Percentiles rank a stretch among this genome's conserved stretches.
phyloP scores from a whole-genome alignment of 495 filamentous ascomycete genomes.

The Pseudevernia furfuracea region DNA sequence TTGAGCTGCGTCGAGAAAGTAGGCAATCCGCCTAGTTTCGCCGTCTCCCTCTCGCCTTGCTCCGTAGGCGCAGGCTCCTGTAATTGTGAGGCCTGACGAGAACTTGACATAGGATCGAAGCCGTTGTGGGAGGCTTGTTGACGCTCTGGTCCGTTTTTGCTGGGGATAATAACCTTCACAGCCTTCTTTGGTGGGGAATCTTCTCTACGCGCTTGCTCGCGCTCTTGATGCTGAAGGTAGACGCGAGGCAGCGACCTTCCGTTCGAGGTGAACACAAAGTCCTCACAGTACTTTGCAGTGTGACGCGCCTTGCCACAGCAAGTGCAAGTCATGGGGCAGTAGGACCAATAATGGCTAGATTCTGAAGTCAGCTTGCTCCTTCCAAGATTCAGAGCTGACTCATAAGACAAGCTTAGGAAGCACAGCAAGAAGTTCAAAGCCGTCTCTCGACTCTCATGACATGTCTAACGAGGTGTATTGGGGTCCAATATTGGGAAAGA shows the following conservation, averaged over 20 bases:
- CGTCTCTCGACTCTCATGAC: no score
- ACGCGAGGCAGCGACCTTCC: background rate
- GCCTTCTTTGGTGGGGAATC: background rate
- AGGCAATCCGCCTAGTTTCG: no score
- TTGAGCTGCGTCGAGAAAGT: background rate
- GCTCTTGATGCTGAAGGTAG: background rate
- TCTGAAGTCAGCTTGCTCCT: no score
- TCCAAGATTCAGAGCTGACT: no score
- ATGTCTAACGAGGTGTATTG: no score
- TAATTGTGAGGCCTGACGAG: background rate
- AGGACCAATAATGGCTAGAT: constrained; percentile 4
- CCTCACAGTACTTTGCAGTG: constrained; percentile 2
- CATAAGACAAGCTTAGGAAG: no score
- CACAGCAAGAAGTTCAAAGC: no score
- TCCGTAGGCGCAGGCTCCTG: background rate
- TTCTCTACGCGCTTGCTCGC: background rate
- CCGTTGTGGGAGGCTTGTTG: background rate
- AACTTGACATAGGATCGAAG: background rate
- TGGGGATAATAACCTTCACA: background rate
- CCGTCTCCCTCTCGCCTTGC: background rate
- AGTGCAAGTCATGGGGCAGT: constrained; percentile 11
- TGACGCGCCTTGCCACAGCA: background rate
- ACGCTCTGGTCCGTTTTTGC: background rate
- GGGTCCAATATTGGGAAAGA: no score
- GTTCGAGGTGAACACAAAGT: background rate